phyloP scores from a whole-genome alignment of 2,329 filamentous ascomycete genomes.

The Trichoderma arundinaceum region DNA sequence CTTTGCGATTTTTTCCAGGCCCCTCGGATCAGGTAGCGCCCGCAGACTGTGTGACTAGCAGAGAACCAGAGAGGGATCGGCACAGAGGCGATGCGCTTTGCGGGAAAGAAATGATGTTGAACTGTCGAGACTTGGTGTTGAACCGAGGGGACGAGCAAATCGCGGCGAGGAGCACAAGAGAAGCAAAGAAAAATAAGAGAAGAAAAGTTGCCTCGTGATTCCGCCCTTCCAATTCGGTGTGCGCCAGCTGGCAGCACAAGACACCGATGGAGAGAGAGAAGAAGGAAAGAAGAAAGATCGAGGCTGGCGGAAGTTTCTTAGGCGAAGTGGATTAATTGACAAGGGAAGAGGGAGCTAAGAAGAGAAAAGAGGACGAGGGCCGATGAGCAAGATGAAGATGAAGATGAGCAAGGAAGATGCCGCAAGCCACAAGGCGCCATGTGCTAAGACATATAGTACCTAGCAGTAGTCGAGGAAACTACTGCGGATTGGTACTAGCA shows the following conservation, averaged over 20 bases:
- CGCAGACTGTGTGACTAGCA: neutral
- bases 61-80: too few species aligned
- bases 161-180: neutral
- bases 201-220: constrained; percentile 3
- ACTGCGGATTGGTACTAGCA: constrained; percentile 13
- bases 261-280: neutral
- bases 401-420: constrained; percentile 14
- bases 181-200: neutral
- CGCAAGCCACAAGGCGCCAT: neutral
- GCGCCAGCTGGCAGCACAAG: constrained; percentile 18
- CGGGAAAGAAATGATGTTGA: neutral
- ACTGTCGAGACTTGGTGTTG: neutral
- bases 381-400: constrained; percentile 14
- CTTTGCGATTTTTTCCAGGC: neutral
- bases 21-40: neutral
- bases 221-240: neutral
- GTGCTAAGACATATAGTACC: constrained; percentile 7
- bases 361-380: neutral
- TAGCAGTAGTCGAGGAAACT: neutral
- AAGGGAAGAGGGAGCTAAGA: neutral
- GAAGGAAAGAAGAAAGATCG: neutral
- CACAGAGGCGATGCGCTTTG: neutral
- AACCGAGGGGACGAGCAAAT: neutral
- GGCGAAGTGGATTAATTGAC: neutral
- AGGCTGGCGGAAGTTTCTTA: neutral